These are phyloP conservation scores for Ceratocystis harringtonii DNA, from an alignment of 2,329 filamentous ascomycete species.

Conservation along the genomic window DNA sequence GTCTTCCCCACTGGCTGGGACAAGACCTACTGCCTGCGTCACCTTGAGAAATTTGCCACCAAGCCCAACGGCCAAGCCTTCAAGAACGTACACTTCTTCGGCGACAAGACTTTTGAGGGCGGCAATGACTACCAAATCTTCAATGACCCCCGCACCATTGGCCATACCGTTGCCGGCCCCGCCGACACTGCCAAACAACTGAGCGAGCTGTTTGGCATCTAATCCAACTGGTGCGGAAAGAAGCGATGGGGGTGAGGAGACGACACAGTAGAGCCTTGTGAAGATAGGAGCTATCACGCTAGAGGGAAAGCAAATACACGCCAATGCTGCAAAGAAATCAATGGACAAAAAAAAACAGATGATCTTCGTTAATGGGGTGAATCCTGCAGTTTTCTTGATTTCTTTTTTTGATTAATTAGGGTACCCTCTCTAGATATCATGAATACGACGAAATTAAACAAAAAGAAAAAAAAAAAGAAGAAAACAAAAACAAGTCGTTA, in stretches of 20 bases:
- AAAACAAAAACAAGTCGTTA: too few relatives aligned
- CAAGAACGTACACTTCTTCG: conserved; percentile 91
- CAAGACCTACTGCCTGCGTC: conserved; percentile 90
- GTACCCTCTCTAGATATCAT: neutral
- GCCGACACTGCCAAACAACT: conserved; percentile 69
- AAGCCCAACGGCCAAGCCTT: conserved; percentile 58
- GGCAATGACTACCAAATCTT: conserved; percentile 97
- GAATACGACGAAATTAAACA: neutral
- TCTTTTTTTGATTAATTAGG: neutral
- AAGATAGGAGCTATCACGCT: neutral
- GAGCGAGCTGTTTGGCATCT: conserved; percentile 65
- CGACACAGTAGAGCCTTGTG: neutral
- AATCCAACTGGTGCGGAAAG: conserved; percentile 14
- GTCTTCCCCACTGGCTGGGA: conserved; percentile 96
- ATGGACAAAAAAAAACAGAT: too few relatives aligned
- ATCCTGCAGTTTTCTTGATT: neutral
- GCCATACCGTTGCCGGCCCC: conserved; percentile 68
- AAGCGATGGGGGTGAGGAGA: neutral
- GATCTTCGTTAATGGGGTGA: neutral
- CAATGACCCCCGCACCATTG: conserved; percentile 62
- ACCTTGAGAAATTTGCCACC: conserved; percentile 67
- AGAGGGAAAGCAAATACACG: too few relatives aligned
- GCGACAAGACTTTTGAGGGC: conserved; percentile 81
- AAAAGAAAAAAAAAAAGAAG: neutral
- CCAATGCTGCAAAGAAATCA: too few relatives aligned